A percentile compares a stretch with the other conserved stretches of the same genome.
Conservation (phyloP, 768 basidiomycete species). For the Boletus pseudopeckii region DNA sequence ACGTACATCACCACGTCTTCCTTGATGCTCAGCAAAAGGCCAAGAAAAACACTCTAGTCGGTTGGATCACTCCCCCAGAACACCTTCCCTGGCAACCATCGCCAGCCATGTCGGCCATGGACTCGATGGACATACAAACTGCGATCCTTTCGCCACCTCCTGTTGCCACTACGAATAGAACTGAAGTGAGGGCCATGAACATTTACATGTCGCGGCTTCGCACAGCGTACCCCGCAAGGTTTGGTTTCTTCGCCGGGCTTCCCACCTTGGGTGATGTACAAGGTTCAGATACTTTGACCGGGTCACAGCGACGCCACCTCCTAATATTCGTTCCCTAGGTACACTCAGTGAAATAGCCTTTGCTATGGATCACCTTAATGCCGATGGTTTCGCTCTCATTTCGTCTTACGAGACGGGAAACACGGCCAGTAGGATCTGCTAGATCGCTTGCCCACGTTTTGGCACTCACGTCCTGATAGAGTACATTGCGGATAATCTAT, state of each 20-base stretch:
- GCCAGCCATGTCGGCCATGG: conserved; percentile 61
- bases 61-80: conserved; percentile 61
- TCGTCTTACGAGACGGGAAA: conserved; percentile 63
- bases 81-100: conserved; percentile 65
- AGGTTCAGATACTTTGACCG: conserved; percentile 36
- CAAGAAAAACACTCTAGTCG: conserved; percentile 42
- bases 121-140: conserved; percentile 50
- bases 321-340: conserved; percentile 36
- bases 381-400: conserved; percentile 61
- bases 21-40: conserved; percentile 49
- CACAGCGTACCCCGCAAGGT: conserved; percentile 47
- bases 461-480: conserved; percentile 34
- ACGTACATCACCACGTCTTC: conserved; percentile 80
- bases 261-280: conserved; percentile 61
- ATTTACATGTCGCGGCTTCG: conserved; percentile 46
- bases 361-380: conserved; percentile 56
- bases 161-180: conserved; percentile 42
- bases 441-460: background rate
- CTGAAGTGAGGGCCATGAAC: conserved; percentile 46
- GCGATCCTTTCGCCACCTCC: conserved; percentile 70
- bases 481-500: conserved; percentile 64
- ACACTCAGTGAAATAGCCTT: conserved; percentile 58
- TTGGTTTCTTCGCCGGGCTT: conserved; percentile 68
- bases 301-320: background rate
- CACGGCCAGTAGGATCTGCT: conserved; percentile 45